Base-by-base conservation (phyloP, 768 basidiomycete species). In the Gloeophyllum trabeum region DNA sequence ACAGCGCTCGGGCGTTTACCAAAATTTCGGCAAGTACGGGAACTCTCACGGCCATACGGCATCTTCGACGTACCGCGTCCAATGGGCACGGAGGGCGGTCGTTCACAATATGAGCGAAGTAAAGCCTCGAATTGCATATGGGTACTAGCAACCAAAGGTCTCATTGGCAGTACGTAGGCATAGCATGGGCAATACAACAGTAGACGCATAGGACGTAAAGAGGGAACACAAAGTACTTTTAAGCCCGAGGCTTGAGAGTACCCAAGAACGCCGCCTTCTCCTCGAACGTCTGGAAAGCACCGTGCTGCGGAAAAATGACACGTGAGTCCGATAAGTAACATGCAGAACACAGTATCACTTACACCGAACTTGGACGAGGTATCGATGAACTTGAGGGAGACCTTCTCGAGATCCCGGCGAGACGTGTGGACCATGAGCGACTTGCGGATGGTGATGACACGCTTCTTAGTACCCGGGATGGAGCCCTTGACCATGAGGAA, bases 371-470 rank as follows among this genome's bases (percentile, higher is more conserved):
- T 96, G 65, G 89, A 93, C 34, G 91, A 88, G 24, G 94, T 97
- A 60, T 94, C 92, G 76, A 98, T 94, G 72, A 93, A 97, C 69
- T 94, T 97, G 76, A 96, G 85, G 47, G 83, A 76, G 48, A 96
- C 86, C 73, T 98, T 93, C 77, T 99, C 96, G 60, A 98, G 78
- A 65, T 97, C 90, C 66, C 82, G 78, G 59, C 92, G 86, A 48
- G 84, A 87, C 34, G 94, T 94, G 74, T 93, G 93, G 43, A 87
- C 81, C 84, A 92, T 88, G 61, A 98, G 79, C 19, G 91, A 90
- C 61, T 98, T 96, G 61, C 96, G 87, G 62, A 99, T 79, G 47
- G 93, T 97, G 60, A 98, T 75, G 53, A 98, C 82, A 70, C 96
- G 89, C 76, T 98, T 98, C 75, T 89, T 91, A 61, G 89, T 92